phyloP scores from a whole-genome alignment of 352 stramenopile genomes.

The Aphanomyces cochlioides region DNA sequence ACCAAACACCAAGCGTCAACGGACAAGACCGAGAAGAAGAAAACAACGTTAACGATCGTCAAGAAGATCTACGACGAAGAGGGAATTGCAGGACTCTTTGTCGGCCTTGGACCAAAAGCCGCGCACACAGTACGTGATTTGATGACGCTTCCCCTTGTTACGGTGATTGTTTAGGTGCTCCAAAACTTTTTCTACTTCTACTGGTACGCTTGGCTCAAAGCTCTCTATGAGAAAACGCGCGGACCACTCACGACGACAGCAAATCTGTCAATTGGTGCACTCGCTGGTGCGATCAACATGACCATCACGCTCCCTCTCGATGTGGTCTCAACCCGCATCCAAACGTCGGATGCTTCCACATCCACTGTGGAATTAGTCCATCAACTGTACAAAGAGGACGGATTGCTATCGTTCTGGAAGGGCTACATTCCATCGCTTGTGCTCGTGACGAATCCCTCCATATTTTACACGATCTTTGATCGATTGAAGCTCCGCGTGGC shows the following conservation, averaged over 20 bases:
- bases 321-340: constrained; percentile 83
- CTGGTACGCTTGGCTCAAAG: constrained; percentile 81
- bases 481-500: constrained; percentile 72
- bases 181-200: constrained; percentile 86
- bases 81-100: constrained; percentile 58
- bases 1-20: constrained; percentile 54
- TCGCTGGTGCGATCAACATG: constrained; percentile 83
- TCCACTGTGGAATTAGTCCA: constrained; percentile 17
- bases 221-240: constrained; percentile 48
- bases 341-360: constrained; percentile 43
- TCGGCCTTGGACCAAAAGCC: constrained; percentile 67
- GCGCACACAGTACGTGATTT: constrained; percentile 45
- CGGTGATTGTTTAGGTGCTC: constrained; percentile 33
- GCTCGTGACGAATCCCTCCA: constrained; percentile 84
- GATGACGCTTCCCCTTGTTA: neutral
- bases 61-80: constrained; percentile 67
- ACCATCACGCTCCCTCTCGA: constrained; percentile 82
- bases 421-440: constrained; percentile 85
- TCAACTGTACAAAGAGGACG: constrained; percentile 69
- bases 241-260: constrained; percentile 44
- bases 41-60: constrained; percentile 35
- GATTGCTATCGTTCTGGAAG: constrained; percentile 78
- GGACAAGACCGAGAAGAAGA: constrained; percentile 28
- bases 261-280: constrained; percentile 71
- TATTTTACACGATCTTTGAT: constrained; percentile 88